These are phyloP conservation scores for Niveomyces coronatus DNA, from an alignment of 2,329 filamentous ascomycete genomes.

Conservation along the genomic window DNA sequence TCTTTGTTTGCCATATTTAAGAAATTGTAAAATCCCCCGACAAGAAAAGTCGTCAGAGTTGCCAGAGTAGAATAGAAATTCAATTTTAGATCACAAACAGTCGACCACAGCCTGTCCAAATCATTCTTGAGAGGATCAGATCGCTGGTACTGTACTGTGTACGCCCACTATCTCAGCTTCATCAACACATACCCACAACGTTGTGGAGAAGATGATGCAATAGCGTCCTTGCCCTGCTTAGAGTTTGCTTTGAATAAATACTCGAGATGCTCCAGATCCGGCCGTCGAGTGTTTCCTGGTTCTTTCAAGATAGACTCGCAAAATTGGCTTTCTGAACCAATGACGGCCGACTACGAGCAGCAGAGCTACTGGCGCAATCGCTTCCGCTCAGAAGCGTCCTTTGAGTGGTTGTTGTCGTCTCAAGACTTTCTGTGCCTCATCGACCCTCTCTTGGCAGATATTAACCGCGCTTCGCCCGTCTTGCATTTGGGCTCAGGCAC, in stretches of 20 bases:
- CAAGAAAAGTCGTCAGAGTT: too few relatives aligned
- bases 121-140: too few relatives aligned
- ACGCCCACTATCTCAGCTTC: neutral
- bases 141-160: too few relatives aligned
- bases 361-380: slow-evolving; percentile 39
- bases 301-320: too few relatives aligned
- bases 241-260: neutral
- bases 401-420: slow-evolving; percentile 38
- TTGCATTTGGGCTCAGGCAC: slow-evolving; percentile 40
- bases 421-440: slow-evolving; percentile 29
- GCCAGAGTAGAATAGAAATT: too few relatives aligned
- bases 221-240: neutral
- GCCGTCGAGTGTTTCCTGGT: too few relatives aligned
- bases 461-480: slow-evolving; percentile 22
- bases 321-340: too few relatives aligned
- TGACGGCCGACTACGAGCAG: slow-evolving; percentile 32
- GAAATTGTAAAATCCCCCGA: too few relatives aligned
- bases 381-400: slow-evolving; percentile 33
- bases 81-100: too few relatives aligned
- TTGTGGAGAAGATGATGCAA: slow-evolving; percentile 8
- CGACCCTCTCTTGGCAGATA: slow-evolving; percentile 24
- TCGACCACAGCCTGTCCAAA: too few relatives aligned
- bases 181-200: slow-evolving; percentile 2
- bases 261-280: neutral
- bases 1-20: too few relatives aligned